A percentile compares a stretch with the other conserved stretches of the same genome.
Evolutionary conservation across 257 asterid genomes (phyloP).

Genomic region (Cruciata laevipes): DNA sequence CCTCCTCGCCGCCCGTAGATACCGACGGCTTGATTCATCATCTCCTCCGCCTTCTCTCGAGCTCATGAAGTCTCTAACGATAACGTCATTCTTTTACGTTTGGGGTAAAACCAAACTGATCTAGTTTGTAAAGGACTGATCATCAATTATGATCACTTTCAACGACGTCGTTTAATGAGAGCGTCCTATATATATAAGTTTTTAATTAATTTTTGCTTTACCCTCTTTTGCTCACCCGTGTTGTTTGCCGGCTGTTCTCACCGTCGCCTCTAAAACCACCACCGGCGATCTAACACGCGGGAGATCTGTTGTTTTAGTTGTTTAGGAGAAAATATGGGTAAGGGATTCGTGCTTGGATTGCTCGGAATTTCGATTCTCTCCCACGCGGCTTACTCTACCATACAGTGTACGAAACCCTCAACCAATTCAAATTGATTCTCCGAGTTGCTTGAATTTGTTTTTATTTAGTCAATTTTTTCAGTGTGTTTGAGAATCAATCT

Average conservation of each 20-base stretch:
- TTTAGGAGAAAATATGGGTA: conserved; percentile 42
- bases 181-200: background rate
- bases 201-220: background rate
- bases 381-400: conserved; percentile 64
- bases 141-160: background rate
- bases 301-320: conserved; percentile 20
- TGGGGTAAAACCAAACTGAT: background rate
- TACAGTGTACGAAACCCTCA: conserved; percentile 53
- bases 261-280: conserved; percentile 3
- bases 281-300: conserved; percentile 14
- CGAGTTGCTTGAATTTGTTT: background rate
- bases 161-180: background rate
- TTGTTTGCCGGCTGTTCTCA: background rate
- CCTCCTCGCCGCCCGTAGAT: conserved; percentile 16
- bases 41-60: conserved; percentile 14
- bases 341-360: conserved; percentile 67
- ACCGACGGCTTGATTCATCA: conserved; percentile 47
- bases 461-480: background rate
- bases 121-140: background rate
- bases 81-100: background rate
- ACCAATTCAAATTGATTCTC: background rate
- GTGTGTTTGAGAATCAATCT: background rate
- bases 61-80: background rate
- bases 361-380: conserved; percentile 71
- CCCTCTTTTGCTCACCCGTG: background rate